Evolutionary conservation across 352 stramenopile species (phyloP).

Genomic region (Globisporangium solare): DNA sequence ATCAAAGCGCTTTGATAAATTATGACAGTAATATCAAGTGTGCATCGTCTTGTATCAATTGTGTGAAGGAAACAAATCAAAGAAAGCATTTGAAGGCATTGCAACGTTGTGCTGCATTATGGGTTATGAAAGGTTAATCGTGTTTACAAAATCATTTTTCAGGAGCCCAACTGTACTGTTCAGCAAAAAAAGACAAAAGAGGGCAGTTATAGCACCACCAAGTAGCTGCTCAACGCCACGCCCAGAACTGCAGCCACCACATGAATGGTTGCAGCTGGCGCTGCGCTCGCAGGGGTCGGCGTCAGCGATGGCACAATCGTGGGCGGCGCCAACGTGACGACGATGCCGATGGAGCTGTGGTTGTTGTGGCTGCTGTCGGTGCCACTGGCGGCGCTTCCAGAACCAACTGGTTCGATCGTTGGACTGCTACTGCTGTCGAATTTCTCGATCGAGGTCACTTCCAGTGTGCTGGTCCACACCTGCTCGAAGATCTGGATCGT

Average conservation of each 20-base stretch:
- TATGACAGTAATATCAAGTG: too few species aligned
- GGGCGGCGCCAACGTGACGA: too few species aligned
- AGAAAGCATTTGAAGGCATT: too few species aligned
- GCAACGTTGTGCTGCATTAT: too few species aligned
- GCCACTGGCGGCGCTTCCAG: background rate
- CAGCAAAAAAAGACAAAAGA: background rate
- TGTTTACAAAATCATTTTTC: too few species aligned
- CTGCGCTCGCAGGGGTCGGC: background rate
- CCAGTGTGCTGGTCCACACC: conserved; percentile 1
- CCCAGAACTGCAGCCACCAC: background rate
- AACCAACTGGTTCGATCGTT: background rate
- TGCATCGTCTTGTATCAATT: too few species aligned
- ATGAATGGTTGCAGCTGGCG: background rate
- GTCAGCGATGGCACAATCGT: background rate
- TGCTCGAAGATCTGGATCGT: conserved; percentile 6
- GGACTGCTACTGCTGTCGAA: background rate
- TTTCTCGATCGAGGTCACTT: conserved; percentile 3
- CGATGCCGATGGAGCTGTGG: too few species aligned
- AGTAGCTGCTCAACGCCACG: background rate
- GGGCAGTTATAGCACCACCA: background rate
- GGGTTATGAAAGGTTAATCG: too few species aligned
- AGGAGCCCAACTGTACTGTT: too few species aligned
- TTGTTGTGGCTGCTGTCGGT: background rate
- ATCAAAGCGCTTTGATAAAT: too few species aligned
- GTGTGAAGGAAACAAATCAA: too few species aligned